A percentile compares a stretch with the other conserved stretches of the same genome.
Conservation (phyloP, 345 rosid species). For the Noccaea bulbosa region DNA sequence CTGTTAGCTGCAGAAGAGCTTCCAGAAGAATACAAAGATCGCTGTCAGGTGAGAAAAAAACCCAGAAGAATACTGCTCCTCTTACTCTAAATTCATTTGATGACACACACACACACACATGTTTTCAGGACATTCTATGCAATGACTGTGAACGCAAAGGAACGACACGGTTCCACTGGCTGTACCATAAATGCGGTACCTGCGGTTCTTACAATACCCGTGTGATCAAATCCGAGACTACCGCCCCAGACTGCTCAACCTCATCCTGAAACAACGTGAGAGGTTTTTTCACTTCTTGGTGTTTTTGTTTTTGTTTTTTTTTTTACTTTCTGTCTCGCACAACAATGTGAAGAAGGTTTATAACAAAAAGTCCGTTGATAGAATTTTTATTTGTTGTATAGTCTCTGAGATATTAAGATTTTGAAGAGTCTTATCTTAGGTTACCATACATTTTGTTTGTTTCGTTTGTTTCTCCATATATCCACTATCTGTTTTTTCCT, state of each 20-base stretch:
- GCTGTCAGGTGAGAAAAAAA: constrained; percentile 64
- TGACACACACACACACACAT: background rate
- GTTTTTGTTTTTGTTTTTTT: background rate
- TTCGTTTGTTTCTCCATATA: constrained; percentile 23
- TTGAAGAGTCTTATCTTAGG: constrained; percentile 41
- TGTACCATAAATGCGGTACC: constrained; percentile 74
- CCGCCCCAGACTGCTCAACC: constrained; percentile 45
- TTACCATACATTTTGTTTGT: constrained; percentile 40
- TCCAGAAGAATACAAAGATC: constrained; percentile 82
- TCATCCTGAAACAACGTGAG: constrained; percentile 40
- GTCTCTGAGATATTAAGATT: constrained; percentile 38
- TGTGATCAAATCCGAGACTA: constrained; percentile 59
- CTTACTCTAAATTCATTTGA: background rate
- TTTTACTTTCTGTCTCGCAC: constrained; percentile 22
- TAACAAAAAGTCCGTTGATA: constrained; percentile 36
- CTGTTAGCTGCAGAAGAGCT: constrained; percentile 86
- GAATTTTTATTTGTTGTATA: constrained; percentile 41
- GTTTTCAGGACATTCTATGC: constrained; percentile 68
- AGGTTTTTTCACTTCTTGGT: background rate
- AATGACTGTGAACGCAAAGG: constrained; percentile 82
- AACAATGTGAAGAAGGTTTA: constrained; percentile 37
- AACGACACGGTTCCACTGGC: constrained; percentile 73
- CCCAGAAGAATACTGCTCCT: constrained; percentile 18
- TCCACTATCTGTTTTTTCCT: constrained; percentile 9
- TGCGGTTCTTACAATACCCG: constrained; percentile 93